Evolutionary conservation across 495 filamentous ascomycete genomes (phyloP), one percentile per base, ranked within the genome.

Genomic region (Aspergillus ellipticus): DNA sequence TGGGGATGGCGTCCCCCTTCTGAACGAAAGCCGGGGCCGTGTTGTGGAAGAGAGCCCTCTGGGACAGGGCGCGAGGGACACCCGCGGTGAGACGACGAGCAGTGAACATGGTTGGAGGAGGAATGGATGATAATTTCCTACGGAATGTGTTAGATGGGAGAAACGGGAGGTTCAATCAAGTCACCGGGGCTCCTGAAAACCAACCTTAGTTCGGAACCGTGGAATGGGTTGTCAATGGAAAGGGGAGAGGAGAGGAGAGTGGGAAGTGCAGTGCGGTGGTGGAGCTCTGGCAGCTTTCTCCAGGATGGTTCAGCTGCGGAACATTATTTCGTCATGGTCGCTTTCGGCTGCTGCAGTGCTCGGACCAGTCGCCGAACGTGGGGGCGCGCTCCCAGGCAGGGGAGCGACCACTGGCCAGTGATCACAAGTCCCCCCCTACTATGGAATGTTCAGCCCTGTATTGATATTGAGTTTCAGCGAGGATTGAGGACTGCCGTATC

Each of bases 1-100:
- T 80, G 16, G 86, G 87, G 24, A 87, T 73, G 42, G 82, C 70
- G 62, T 87, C 85, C 55, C 88, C 80, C 46, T 85, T 83, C 37
- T 76, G 75, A 17, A 78, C 78, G 31, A 79, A 72, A 26, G 83
- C 81, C 19, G 74, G 74, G 3, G 82, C 76, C 42, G 83, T 80
- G 54, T 64, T 74, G 72, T 86, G 74, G 70, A 79, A 79, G 46
- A 70, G 66, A 7, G 74, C 74, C 11, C 63, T 63, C 59, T 73
- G 72, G 41, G 67, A 56, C 35, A 65, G 51, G 45, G 62, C 67
- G 65, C 71, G 70, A 49, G 74, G 73, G 37, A 72, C 20, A 33
- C 57, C 54, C 49, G 70, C 62, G 35, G 72, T 65, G 37, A 76
- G 51, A 57, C 74, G 76, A 49, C 74, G 74, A 49, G 73, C 61